These are phyloP conservation scores for Hypoxylon crocopeplum DNA, from an alignment of 495 filamentous ascomycete species.

Conservation along the genomic window DNA sequence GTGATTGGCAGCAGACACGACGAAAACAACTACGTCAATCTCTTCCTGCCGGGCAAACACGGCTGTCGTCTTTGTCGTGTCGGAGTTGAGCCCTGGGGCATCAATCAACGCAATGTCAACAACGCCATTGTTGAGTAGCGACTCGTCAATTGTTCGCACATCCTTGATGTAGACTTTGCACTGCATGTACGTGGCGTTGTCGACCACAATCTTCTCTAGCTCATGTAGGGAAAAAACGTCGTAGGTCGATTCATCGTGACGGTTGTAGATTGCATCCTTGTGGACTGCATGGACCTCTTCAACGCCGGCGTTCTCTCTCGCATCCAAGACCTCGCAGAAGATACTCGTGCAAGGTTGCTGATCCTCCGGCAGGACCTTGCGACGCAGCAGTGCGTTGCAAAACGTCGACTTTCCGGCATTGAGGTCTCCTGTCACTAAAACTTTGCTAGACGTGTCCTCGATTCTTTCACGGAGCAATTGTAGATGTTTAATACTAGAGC, in stretches of 20 bases:
- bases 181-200: conserved; percentile 85
- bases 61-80: conserved; percentile 95
- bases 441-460: conserved; percentile 97
- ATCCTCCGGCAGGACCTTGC: conserved; percentile 93
- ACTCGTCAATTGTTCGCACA: conserved; percentile 88
- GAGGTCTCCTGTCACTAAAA: conserved; percentile 94
- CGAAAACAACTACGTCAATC: conserved; percentile 98
- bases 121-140: conserved; percentile 93
- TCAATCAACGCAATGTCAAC: conserved; percentile 98
- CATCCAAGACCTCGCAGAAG: conserved; percentile 96
- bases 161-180: conserved; percentile 98
- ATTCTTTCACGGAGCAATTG: conserved; percentile 87
- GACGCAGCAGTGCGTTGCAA: conserved; percentile 91
- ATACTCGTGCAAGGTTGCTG: conserved; percentile 99
- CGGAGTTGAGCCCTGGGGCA: conserved; percentile 92
- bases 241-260: conserved; percentile 92
- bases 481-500: conserved; percentile 89
- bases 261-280: conserved; percentile 77
- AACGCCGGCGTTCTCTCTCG: conserved; percentile 83
- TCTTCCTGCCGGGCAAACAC: conserved; percentile 97
- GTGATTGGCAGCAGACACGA: conserved; percentile 96
- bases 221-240: conserved; percentile 78
- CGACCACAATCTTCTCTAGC: conserved; percentile 86
- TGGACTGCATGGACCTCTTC: conserved; percentile 97
- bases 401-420: conserved; percentile 99